Conservation (phyloP, 371 early-diverging fungal genomes). For the Mucor mucedo region DNA sequence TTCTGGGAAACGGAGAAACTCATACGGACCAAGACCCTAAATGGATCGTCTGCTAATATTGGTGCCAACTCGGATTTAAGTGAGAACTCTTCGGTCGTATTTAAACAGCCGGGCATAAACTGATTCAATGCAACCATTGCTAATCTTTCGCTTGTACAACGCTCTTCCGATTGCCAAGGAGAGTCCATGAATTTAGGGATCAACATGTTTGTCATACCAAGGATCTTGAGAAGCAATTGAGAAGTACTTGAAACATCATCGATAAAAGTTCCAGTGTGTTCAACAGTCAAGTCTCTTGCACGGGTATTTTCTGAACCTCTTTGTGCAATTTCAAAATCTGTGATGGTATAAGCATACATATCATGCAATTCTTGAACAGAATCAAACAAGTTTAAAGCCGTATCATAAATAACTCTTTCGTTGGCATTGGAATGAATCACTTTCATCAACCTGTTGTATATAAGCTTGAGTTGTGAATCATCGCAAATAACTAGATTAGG, state of each 20-base stretch:
- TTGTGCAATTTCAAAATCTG: slow-evolving; percentile 69
- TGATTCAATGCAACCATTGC: slow-evolving; percentile 20
- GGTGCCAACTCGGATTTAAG: slow-evolving; percentile 37
- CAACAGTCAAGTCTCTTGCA: slow-evolving; percentile 42
- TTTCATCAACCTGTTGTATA: slow-evolving; percentile 37
- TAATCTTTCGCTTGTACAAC: slow-evolving; percentile 24
- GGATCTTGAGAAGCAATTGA: slow-evolving; percentile 64
- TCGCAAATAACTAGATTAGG: slow-evolving; percentile 28
- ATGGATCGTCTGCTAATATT: slow-evolving; percentile 68
- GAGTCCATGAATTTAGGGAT: slow-evolving; percentile 39
- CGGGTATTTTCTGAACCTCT: slow-evolving; percentile 53
- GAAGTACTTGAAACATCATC: slow-evolving; percentile 64
- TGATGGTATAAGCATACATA: slow-evolving; percentile 68
- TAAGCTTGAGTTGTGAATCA: slow-evolving; percentile 26
- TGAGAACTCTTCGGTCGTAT: background rate
- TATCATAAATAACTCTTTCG: background rate
- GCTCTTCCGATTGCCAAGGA: slow-evolving; percentile 34
- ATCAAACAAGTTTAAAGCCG: slow-evolving; percentile 12
- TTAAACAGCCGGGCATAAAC: slow-evolving; percentile 20
- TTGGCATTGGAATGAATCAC: slow-evolving; percentile 18
- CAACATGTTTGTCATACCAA: slow-evolving; percentile 58
- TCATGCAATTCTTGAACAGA: slow-evolving; percentile 40
- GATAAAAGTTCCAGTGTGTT: slow-evolving; percentile 61
- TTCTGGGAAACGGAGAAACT: slow-evolving; percentile 49
- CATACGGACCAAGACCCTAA: slow-evolving; percentile 61